Evolutionary conservation across 2,329 filamentous ascomycete species (phyloP), one percentile per base, ranked within the genome.

Genomic region (Orbilia quercus): DNA sequence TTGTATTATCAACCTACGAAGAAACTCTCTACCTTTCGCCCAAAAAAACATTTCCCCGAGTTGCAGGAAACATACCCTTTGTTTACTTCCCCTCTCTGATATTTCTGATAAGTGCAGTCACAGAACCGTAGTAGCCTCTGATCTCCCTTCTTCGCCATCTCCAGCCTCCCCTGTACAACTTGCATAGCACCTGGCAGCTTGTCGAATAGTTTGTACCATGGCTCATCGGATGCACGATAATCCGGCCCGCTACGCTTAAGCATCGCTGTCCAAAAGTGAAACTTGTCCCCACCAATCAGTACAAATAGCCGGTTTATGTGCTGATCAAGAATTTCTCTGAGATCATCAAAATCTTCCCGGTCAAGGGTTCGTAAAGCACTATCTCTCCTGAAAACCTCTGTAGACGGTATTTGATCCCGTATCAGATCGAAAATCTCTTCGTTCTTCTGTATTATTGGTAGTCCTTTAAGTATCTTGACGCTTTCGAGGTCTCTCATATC

Each of bases 181-280:
- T 51, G 51, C 40, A 25, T 44, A 31, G 62, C 51, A 7, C 62
- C 62, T 3, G 51, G 62, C 18, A 58, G n/a, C 18, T 16, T 66
- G 2, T 66, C 62, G 40, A 66, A 66, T 40, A 66, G 38, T 18
- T 16, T 66, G 16, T 66, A 58, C 62, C 62, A 66, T 2, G 62
- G 36, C 12, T 66, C 62, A 34, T 66, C 62, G 11, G 62, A 66
- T 12, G 42, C 18, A 7, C 51, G 45, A 6, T 66, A 50, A 36
- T 66, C 42, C 9, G 40, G 42, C 6, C 62, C 62, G 7, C 51
- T 44, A 22, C 62, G 25, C 34, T 66, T 58, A 11, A 66, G 31
- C 62, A 66, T 57, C 4, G 62, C 20, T 16, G 62, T 66, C 62
- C 62, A 66, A 7, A 66, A 66, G 44, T 66, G 62, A 34, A 66